A percentile compares a stretch with the other conserved stretches of the same genome.
Conservation (phyloP, 2,329 filamentous ascomycete genomes). For the Davidsoniella australis region DNA sequence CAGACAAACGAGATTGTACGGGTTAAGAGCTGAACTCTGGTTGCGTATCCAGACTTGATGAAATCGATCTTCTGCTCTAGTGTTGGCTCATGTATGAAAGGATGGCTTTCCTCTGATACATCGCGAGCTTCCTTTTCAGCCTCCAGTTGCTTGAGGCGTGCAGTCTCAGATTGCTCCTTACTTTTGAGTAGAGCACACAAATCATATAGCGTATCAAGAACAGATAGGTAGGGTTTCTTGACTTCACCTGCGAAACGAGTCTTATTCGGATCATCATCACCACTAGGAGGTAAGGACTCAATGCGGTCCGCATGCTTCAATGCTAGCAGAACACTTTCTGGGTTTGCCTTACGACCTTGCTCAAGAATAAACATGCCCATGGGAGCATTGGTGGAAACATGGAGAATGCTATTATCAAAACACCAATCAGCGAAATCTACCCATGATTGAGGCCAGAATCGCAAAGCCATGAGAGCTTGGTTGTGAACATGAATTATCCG, state of each 20-base stretch:
- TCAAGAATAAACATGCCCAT: conserved; percentile 59
- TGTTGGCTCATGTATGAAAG: conserved; percentile 18
- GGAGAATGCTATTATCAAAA: conserved; percentile 52
- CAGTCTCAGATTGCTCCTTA: conserved; percentile 40
- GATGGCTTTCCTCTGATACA: conserved; percentile 18
- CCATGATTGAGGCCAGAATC: conserved; percentile 94
- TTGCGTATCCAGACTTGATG: conserved; percentile 49
- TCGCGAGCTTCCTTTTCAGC: conserved; percentile 17
- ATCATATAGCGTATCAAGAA: conserved; percentile 76
- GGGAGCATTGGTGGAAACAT: conserved; percentile 27
- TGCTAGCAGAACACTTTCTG: conserved; percentile 78
- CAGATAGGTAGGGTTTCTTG: conserved; percentile 65
- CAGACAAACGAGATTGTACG: conserved; percentile 82
- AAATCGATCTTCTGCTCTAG: conserved; percentile 45
- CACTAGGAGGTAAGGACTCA: conserved; percentile 58
- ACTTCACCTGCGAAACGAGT: conserved; percentile 63
- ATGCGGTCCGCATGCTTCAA: conserved; percentile 81
- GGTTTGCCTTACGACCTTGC: conserved; percentile 74
- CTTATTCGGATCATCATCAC: conserved; percentile 59
- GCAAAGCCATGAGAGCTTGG: conserved; percentile 79
- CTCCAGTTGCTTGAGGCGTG: conserved; percentile 39
- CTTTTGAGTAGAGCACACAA: conserved; percentile 58
- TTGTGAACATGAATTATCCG: conserved; percentile 83
- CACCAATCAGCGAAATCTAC: conserved; percentile 89
- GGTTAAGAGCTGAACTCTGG: conserved; percentile 59